Percentiles rank a stretch among this genome's conserved stretches.
These are phyloP conservation scores for Salix viminalis DNA, from an alignment of 345 rosid genomes.

Conservation along the genomic window DNA sequence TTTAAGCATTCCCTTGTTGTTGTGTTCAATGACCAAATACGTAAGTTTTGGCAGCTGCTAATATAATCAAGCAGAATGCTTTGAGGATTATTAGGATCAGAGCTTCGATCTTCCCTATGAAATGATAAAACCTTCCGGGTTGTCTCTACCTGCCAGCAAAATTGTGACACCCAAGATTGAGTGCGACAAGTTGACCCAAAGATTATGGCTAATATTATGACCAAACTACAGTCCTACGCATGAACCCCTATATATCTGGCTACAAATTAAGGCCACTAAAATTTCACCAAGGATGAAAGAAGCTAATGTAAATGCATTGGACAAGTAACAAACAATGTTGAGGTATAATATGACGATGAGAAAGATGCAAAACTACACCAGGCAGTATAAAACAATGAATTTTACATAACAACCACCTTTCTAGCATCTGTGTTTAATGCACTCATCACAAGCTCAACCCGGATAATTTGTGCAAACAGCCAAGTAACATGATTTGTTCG, in stretches of 20 bases:
- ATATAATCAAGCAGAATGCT: slow-evolving; percentile 93
- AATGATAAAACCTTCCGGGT: slow-evolving; percentile 82
- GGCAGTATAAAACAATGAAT: neutral
- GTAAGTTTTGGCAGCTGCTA: slow-evolving; percentile 92
- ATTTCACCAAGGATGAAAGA: neutral
- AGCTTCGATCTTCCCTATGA: slow-evolving; percentile 85
- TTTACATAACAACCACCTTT: slow-evolving; percentile 55
- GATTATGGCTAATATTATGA: neutral
- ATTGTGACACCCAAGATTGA: slow-evolving; percentile 26
- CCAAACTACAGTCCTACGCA: neutral
- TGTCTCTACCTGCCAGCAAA: slow-evolving; percentile 72
- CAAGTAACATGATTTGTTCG: slow-evolving; percentile 97
- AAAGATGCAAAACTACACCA: slow-evolving; percentile 1
- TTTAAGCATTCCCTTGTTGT: slow-evolving; percentile 82
- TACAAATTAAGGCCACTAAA: neutral
- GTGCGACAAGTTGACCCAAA: slow-evolving; percentile 5
- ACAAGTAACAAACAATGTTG: neutral
- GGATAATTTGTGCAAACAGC: slow-evolving; percentile 85
- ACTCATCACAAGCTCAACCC: slow-evolving; percentile 72
- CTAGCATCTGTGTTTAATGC: slow-evolving; percentile 76
- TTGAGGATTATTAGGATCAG: slow-evolving; percentile 90
- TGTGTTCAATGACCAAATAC: slow-evolving; percentile 88
- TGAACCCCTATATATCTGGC: neutral
- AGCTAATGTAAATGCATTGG: neutral
- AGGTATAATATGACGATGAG: neutral